phyloP scores from a whole-genome alignment of 2,329 filamentous ascomycete species.

The Fusarium chaquense region DNA sequence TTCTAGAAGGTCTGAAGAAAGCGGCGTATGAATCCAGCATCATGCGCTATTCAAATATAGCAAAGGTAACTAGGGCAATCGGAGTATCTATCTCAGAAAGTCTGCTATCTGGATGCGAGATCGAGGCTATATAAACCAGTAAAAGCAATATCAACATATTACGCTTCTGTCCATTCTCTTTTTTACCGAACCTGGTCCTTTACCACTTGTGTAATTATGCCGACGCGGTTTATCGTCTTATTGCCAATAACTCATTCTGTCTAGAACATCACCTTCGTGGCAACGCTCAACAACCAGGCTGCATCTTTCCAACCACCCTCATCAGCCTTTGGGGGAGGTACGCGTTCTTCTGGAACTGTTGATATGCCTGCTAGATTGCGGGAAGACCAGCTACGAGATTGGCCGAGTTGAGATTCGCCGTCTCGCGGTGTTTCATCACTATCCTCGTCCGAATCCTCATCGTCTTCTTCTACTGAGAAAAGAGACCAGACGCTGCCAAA shows the following conservation, averaged over 20 bases:
- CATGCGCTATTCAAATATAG: neutral
- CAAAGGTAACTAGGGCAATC: neutral
- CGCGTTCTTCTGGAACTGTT: constrained; percentile 57
- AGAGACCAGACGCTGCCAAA: constrained; percentile 71
- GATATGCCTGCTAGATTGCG: constrained; percentile 58
- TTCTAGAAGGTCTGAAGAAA: neutral
- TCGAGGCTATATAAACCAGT: neutral
- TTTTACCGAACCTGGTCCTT: constrained; percentile 1
- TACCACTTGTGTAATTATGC: constrained; percentile 6
- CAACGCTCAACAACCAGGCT: constrained; percentile 75
- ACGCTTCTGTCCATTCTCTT: constrained; percentile 12
- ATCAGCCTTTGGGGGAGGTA: constrained; percentile 64
- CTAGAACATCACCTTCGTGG: constrained; percentile 70
- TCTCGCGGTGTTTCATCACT: constrained; percentile 51
- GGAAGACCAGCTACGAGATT: constrained; percentile 51
- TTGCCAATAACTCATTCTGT: neutral
- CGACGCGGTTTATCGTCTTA: constrained; percentile 14
- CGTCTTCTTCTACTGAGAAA: constrained; percentile 72
- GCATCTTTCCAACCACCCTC: constrained; percentile 75
- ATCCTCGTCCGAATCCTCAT: constrained; percentile 62
- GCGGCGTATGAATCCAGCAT: neutral
- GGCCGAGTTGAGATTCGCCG: constrained; percentile 45
- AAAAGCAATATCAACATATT: constrained; percentile 23
- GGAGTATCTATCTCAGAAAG: constrained; percentile 4
- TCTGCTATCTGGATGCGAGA: neutral